Base-by-base conservation (phyloP, 2,329 filamentous ascomycete genomes). In the Keithomyces neogunnii region DNA sequence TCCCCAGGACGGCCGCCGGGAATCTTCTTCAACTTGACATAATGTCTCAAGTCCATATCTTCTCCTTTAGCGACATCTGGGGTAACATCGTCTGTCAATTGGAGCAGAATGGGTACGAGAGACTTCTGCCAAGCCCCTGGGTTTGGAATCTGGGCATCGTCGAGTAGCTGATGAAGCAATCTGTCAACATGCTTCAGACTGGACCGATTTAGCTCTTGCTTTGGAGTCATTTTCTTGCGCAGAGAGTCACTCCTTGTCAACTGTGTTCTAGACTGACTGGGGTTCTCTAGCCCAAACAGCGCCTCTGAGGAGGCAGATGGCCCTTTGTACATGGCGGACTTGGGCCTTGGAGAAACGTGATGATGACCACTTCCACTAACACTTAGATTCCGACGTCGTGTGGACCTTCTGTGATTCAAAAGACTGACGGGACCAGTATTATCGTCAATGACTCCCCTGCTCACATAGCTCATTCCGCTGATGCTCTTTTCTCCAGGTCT, bases 1-100 rank as follows among this genome's bases (percentile, higher is more conserved):
- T 99, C 92, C 29, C 88, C 84, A 19, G 92, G 91, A 56, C 81
- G 86, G 13, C 91, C 92, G 13, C 93, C 92, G 0, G 91, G 88
- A 10, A 99, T 93, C 64, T 95, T 95, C 66, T 99, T 99, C 32
- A 99, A 72, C 65, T 99, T 99, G 56, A 99, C 89, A 63, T 96
- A 99, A 65, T 97, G 91, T 3, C 93, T 82, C 53, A 99, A 93
- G 65, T 99, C 93, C 77, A 99, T 97, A 63, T 93, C 88, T 66
- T 99, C 93, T 31, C 90, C 91, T 51, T 82, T 81, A 51, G 90
- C 86, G 44, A 96, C 88, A 65, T 97, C 88, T 1, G 93, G 93
- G 56, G 95, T 87, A 3, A 99, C 91, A 63, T 97, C 93, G 57
- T 96, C 90, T 0, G 92, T 95, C 56, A 91, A 93, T 59, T 87